Evolutionary conservation across 257 asterid species (phyloP).

Genomic region (Scutellaria minor): DNA sequence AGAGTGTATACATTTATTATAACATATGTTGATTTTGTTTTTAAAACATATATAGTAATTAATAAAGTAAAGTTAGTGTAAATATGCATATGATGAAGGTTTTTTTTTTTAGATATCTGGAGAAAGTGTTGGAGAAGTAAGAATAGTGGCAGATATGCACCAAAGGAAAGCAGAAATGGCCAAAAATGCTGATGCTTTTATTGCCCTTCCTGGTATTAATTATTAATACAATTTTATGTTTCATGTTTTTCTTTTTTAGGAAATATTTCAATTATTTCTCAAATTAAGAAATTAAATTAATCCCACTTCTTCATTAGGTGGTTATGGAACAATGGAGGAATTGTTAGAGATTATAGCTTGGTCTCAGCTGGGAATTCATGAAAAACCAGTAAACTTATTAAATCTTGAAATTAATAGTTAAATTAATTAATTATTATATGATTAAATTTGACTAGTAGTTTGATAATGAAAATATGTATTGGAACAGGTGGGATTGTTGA

Average conservation of each 20-base stretch:
- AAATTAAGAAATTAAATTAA: slow-evolving; percentile 1
- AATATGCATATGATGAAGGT: too few relatives aligned
- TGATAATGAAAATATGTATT: background rate
- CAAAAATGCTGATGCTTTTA: slow-evolving; percentile 73
- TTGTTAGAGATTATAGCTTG: slow-evolving; percentile 69
- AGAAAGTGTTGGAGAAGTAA: slow-evolving; percentile 57
- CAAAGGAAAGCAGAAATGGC: slow-evolving; percentile 78
- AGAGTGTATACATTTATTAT: too few relatives aligned
- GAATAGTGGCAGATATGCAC: slow-evolving; percentile 71
- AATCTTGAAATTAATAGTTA: background rate
- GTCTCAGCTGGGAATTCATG: slow-evolving; percentile 77
- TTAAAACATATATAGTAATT: too few relatives aligned
- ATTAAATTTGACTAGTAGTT: background rate
- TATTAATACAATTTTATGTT: background rate
- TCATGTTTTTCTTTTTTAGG: background rate
- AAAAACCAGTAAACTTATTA: slow-evolving; percentile 56
- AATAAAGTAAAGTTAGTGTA: too few relatives aligned
- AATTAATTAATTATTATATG: background rate
- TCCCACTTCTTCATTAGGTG: slow-evolving; percentile 46
- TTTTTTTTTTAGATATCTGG: slow-evolving; percentile 44
- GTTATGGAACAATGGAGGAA: slow-evolving; percentile 85
- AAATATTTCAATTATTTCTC: background rate
- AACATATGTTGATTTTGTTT: too few relatives aligned
- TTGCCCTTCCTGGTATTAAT: slow-evolving; percentile 71
- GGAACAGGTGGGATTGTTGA: slow-evolving; percentile 66